Evolutionary conservation across 345 rosid genomes (phyloP).

Genomic region (Brassica cretica): DNA sequence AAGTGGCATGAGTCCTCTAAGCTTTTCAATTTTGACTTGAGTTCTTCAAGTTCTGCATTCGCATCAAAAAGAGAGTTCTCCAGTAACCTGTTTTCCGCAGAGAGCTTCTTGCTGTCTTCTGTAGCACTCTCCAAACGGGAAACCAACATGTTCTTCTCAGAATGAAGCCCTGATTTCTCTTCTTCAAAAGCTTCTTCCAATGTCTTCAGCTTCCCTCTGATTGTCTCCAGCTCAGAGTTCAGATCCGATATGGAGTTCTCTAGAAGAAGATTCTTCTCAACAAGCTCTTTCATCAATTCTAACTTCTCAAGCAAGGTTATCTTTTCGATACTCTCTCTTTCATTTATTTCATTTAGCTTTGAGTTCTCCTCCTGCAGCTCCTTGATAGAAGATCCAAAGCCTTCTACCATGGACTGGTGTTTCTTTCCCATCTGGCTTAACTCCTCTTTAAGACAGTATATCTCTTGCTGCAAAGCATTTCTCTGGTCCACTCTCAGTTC

Average conservation of each 20-base stretch:
- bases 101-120: constrained; percentile 57
- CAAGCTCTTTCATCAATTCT: constrained; percentile 73
- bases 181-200: constrained; percentile 64
- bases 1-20: constrained; percentile 60
- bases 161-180: constrained; percentile 66
- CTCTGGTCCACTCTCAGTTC: constrained; percentile 83
- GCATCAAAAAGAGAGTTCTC: constrained; percentile 76
- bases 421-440: constrained; percentile 70
- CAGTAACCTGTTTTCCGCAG: constrained; percentile 61
- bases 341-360: constrained; percentile 53
- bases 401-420: constrained; percentile 55
- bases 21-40: constrained; percentile 52
- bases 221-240: constrained; percentile 78
- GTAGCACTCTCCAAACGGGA: constrained; percentile 58
- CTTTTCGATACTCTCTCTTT: constrained; percentile 60
- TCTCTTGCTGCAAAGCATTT: constrained; percentile 97
- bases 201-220: constrained; percentile 59
- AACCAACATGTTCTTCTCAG: constrained; percentile 59
- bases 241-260: constrained; percentile 90
- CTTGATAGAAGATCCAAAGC: constrained; percentile 64
- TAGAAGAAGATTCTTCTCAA: constrained; percentile 69
- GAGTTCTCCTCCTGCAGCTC: constrained; percentile 64
- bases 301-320: constrained; percentile 62
- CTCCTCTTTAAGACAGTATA: constrained; percentile 93
- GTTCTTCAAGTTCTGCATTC: constrained; percentile 70